These are phyloP conservation scores for Kandelia obovata DNA, from an alignment of 345 rosid species.

Conservation along the genomic window DNA sequence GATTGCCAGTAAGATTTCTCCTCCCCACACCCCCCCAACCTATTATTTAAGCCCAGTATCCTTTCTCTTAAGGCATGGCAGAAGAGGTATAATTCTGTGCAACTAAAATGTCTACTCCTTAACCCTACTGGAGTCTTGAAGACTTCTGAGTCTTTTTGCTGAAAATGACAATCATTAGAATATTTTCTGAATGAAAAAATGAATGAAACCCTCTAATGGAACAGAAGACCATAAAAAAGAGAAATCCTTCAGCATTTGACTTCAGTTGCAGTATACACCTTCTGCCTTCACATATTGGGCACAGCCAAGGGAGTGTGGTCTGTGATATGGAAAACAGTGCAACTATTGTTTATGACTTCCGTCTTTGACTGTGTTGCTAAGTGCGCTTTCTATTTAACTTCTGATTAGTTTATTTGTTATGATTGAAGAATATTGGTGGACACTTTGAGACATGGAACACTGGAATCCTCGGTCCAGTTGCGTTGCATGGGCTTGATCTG, in stretches of 20 bases:
- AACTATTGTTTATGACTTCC: not conserved
- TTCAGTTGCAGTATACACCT: no score
- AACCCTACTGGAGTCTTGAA: not conserved
- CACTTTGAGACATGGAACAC: constrained; percentile 94
- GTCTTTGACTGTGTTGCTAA: not conserved
- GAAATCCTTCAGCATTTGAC: no score
- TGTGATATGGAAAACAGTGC: not conserved
- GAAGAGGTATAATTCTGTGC: not conserved
- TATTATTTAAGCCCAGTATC: not conserved
- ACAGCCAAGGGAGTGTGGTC: not conserved
- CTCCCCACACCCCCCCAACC: not conserved
- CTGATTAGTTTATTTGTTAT: constrained; percentile 10
- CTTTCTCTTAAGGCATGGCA: not conserved
- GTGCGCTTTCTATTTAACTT: not conserved
- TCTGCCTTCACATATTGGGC: not conserved
- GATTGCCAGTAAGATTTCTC: constrained; percentile 74
- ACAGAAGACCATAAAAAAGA: not conserved
- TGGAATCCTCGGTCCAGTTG: constrained; percentile 95
- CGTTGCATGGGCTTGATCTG: constrained; percentile 77
- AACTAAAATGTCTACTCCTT: not conserved
- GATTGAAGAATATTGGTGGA: constrained; percentile 80
- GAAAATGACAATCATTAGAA: not conserved
- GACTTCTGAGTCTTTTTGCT: not conserved
- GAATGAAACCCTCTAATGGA: not conserved
- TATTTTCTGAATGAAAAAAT: not conserved